Evolutionary conservation across 148 eudicot species (phyloP), one percentile per base, ranked within the genome.

Genomic region (Persicaria tinctoria): DNA sequence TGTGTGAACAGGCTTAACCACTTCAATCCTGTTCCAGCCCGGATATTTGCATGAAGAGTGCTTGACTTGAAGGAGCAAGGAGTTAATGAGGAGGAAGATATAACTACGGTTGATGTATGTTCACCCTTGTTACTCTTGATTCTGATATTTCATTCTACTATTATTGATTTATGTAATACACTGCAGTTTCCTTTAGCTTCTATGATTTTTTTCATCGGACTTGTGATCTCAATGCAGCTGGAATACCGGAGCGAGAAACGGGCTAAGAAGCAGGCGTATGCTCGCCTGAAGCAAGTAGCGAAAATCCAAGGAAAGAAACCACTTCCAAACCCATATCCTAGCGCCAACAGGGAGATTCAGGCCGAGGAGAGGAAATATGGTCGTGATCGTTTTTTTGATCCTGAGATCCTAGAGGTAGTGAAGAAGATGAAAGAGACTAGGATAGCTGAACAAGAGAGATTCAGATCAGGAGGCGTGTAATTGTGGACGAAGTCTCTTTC

Each of bases 311-410:
- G 38, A 32, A 32, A 32, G 38, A 32, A 32, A 32, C 38, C 96
- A 16, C 12, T 1, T 70, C 89, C 89, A 48, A 93, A 93, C 76
- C 98, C 94, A 12, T 93, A 91, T 71, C 91, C 94, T 8, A 91
- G 92, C 79, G 97, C 91, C 76, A 76, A 91, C 47, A 89, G 87
- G 78, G 93, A 89, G 85, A 93, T 93, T 74, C 93, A 93, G 76
- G 98, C 93, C 47, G 88, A 89, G 84, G 98, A 90, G 81, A 85
- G 85, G 78, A 84, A 82, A 68, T 84, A 78, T 73, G 89, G 90
- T 32, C 85, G 83, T 32, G 38, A 32, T 32, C 38, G 38, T 32
- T 32, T 32, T 32, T 32, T 32, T 32, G 38, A 32, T 32, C 38
- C 38, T 32, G 38, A 32, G 38, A 32, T 32, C 38, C 38, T 32